Evolutionary conservation across 257 asterid genomes (phyloP).

Genomic region (Marsdenia floribunda): DNA sequence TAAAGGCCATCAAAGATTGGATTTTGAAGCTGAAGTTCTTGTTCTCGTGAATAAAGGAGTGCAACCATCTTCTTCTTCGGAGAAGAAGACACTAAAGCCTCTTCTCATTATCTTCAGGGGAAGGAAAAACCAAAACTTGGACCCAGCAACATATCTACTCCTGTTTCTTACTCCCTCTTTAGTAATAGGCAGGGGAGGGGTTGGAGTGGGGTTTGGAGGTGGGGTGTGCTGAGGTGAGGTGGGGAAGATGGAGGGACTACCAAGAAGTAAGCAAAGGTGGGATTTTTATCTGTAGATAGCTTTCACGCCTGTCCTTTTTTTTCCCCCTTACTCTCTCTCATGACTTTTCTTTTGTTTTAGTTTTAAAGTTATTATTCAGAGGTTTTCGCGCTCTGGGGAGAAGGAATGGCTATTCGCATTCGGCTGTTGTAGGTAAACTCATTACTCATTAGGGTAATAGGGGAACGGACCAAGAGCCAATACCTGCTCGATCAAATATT

Average conservation of each 20-base stretch:
- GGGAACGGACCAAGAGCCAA: too few species aligned
- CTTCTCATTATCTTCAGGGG: constrained; percentile 59
- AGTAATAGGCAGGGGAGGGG: constrained; percentile 13
- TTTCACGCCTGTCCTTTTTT: constrained; percentile 75
- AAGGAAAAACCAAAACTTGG: constrained; percentile 41
- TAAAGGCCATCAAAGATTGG: constrained; percentile 64
- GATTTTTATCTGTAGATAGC: constrained; percentile 63
- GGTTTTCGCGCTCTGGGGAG: constrained; percentile 5
- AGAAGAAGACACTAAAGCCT: constrained; percentile 57
- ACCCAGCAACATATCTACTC: constrained; percentile 46
- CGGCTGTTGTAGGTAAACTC: not conserved
- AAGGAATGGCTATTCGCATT: not conserved
- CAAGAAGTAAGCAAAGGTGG: constrained; percentile 32
- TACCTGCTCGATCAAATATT: too few species aligned
- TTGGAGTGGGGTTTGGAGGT: not conserved
- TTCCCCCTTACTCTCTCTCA: too few species aligned
- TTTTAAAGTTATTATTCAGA: constrained; percentile 11
- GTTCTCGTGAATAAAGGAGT: constrained; percentile 38
- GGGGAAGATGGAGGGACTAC: constrained; percentile 2
- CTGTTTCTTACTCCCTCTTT: constrained; percentile 17
- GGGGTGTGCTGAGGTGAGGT: not conserved
- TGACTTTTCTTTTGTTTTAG: constrained; percentile 1
- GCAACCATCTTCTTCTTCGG: constrained; percentile 65
- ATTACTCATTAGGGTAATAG: not conserved
- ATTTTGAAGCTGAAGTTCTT: constrained; percentile 44